A percentile compares a stretch with the other conserved stretches of the same genome.
phyloP scores from a whole-genome alignment of 164 flowering plant genomes.

The Macadamia tetraphylla region DNA sequence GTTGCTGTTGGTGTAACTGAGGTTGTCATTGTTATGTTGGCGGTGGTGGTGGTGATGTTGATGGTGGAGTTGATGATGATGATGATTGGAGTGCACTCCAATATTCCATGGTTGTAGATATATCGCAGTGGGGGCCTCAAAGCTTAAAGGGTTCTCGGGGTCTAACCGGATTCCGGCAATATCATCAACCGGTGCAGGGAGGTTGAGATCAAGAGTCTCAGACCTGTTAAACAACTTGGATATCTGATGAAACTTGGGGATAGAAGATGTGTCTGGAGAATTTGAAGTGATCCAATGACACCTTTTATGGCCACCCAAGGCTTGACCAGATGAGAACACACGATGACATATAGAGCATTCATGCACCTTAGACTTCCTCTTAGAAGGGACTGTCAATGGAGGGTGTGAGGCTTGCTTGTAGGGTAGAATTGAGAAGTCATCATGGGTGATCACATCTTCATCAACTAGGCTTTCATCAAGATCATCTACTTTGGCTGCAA shows the following conservation, averaged over 20 bases:
- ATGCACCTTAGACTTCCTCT: conserved; percentile 69
- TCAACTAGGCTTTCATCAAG: conserved; percentile 36
- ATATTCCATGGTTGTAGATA: conserved; percentile 41
- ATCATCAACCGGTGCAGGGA: conserved; percentile 52
- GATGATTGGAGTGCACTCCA: conserved; percentile 15
- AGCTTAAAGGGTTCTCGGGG: conserved; percentile 22
- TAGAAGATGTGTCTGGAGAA: conserved; percentile 33
- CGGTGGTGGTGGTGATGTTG: neutral
- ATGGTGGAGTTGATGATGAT: neutral
- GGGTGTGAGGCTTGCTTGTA: conserved; percentile 23
- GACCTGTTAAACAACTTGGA: conserved; percentile 18
- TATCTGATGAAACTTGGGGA: conserved; percentile 30
- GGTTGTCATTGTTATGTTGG: neutral
- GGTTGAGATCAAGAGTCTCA: conserved; percentile 61
- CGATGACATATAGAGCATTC: conserved; percentile 87
- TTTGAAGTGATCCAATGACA: conserved; percentile 94
- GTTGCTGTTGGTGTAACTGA: neutral
- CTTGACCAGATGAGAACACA: conserved; percentile 80
- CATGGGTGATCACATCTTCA: conserved; percentile 52
- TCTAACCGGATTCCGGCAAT: conserved; percentile 15
- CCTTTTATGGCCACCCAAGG: conserved; percentile 92
- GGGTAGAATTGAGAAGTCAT: conserved; percentile 27
- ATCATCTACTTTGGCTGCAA: conserved; percentile 59
- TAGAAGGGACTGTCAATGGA: conserved; percentile 21
- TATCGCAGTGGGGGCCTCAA: conserved; percentile 41